Percentiles rank a stretch among this genome's conserved stretches.
Evolutionary conservation across 73 alveolate genomes (phyloP).

Genomic region (Paramecium biaurelia): DNA sequence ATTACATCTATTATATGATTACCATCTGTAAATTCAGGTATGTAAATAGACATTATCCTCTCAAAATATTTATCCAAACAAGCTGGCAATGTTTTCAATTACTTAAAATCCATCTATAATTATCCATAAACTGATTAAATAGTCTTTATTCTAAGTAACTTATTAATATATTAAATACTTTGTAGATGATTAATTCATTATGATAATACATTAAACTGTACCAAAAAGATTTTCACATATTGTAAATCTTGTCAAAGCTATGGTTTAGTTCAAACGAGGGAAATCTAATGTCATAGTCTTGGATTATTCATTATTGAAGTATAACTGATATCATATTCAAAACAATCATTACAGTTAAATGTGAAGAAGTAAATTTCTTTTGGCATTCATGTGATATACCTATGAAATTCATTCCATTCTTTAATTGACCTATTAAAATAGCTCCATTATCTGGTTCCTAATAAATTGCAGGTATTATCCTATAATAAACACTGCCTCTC

Average conservation of each 20-base stretch:
- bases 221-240: constrained; percentile 35
- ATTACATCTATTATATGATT: background rate
- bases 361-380: constrained; percentile 13
- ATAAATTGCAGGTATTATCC: background rate
- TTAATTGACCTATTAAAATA: constrained; percentile 4
- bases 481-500: constrained; percentile 39
- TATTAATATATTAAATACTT: background rate
- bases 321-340: background rate
- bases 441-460: constrained; percentile 38
- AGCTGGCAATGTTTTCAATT: background rate
- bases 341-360: background rate
- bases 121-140: background rate
- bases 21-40: constrained; percentile 39
- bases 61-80: constrained; percentile 30
- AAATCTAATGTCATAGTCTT: background rate
- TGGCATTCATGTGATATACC: constrained; percentile 5
- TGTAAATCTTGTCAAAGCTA: background rate
- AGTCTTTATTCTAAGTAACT: background rate
- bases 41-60: constrained; percentile 9
- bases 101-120: background rate
- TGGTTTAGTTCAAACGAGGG: background rate
- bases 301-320: background rate
- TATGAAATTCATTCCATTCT: constrained; percentile 34
- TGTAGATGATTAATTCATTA: constrained; percentile 29
- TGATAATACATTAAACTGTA: background rate